phyloP scores from a whole-genome alignment of 176 grass and related monocot genomes.

The Rhynchospora breviuscula region DNA sequence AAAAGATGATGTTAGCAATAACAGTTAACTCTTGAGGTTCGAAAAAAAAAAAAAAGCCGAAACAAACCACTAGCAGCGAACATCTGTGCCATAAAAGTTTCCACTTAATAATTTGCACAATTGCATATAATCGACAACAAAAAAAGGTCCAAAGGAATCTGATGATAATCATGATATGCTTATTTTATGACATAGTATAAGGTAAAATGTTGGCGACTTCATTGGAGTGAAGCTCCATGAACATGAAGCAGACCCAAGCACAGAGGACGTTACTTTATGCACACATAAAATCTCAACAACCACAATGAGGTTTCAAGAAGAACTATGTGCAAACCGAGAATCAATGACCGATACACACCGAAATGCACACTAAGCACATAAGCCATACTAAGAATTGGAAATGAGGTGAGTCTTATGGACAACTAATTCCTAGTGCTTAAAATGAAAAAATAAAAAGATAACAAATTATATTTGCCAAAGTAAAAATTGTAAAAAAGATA shows the following conservation, averaged over 20 bases:
- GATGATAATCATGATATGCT: neutral
- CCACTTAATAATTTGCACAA: neutral
- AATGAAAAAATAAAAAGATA: neutral
- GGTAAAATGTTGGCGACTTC: conserved; percentile 21
- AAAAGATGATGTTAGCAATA: neutral
- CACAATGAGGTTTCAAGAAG: conserved; percentile 27
- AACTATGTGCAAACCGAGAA: conserved; percentile 31
- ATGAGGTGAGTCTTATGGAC: neutral
- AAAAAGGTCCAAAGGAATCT: neutral
- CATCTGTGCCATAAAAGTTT: neutral
- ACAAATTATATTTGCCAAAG: neutral
- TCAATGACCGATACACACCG: neutral
- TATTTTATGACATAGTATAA: neutral
- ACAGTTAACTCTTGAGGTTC: neutral
- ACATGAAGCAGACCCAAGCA: conserved; percentile 28
- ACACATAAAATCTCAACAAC: conserved; percentile 38
- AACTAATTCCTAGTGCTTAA: neutral
- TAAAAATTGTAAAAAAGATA: neutral
- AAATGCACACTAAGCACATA: neutral
- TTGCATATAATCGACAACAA: neutral
- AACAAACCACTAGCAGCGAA: neutral
- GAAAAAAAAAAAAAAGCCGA: neutral
- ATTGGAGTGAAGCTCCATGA: conserved; percentile 40
- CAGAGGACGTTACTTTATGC: conserved; percentile 32
- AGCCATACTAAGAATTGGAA: neutral